A percentile compares a stretch with the other conserved stretches of the same genome.
Conservation (phyloP, 2,329 filamentous ascomycete genomes). For the Gyromitra esculenta region DNA sequence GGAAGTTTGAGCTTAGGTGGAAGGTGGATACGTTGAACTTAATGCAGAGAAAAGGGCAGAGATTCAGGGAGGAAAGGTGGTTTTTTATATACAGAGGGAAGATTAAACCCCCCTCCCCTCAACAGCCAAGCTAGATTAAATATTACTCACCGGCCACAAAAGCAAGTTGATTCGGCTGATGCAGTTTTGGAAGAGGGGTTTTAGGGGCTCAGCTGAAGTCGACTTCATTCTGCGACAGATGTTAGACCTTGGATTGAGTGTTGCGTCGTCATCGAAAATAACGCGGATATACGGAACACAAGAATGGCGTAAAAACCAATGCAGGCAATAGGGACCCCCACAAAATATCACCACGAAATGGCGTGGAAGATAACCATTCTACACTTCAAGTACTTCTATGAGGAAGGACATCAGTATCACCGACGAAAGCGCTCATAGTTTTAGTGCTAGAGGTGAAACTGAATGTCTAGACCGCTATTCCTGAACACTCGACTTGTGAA, state of each 20-base stretch:
- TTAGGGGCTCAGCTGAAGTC: neutral
- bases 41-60: neutral
- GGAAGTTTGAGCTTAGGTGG: neutral
- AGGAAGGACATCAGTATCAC: neutral
- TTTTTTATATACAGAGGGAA: neutral
- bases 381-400: neutral
- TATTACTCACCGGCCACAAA: neutral
- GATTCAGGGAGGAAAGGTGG: neutral
- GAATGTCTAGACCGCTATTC: neutral
- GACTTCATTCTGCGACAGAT: neutral
- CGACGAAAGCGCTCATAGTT: no score
- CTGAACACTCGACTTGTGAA: neutral
- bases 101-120: neutral
- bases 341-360: neutral
- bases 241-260: neutral
- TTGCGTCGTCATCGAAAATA: conserved; percentile 9
- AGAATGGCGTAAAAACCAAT: neutral
- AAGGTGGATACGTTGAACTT: neutral
- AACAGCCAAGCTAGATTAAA: neutral
- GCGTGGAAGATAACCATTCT: neutral
- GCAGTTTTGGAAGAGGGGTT: conserved; percentile 5
- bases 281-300: conserved; percentile 5
- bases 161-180: neutral
- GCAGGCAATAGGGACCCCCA: neutral
- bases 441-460: neutral